A percentile compares a stretch with the other conserved stretches of the same genome.
phyloP scores from a whole-genome alignment of 1,139 yeast genomes.

The Saccharomyces pastorianus region DNA sequence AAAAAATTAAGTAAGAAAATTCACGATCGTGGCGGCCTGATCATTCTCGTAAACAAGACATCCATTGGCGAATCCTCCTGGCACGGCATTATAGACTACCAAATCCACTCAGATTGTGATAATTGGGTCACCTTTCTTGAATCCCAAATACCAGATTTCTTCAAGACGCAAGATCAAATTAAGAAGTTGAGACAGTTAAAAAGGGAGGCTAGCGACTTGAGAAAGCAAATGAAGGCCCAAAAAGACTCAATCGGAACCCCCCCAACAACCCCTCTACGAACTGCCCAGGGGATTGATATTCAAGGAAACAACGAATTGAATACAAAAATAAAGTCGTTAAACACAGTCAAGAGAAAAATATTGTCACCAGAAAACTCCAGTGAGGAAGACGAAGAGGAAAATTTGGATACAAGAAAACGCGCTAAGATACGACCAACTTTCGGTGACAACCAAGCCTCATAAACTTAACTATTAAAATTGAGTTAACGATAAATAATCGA shows the following conservation, averaged over 20 bases:
- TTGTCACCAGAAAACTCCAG: conserved; percentile 5
- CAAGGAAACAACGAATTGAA: neutral
- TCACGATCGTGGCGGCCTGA: conserved; percentile 54
- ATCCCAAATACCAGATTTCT: conserved; percentile 27
- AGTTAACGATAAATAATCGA: neutral
- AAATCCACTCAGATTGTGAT: conserved; percentile 72
- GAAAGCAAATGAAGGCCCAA: conserved; percentile 18
- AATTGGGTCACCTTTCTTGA: conserved; percentile 46
- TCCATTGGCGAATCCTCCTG: conserved; percentile 45
- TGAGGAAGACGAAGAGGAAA: conserved; percentile 3
- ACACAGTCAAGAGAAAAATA: conserved; percentile 2
- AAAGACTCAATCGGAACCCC: conserved; percentile 15
- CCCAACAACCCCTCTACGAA: conserved; percentile 18
- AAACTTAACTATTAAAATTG: neutral
- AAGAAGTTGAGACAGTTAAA: conserved; percentile 24
- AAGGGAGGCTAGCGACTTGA: conserved; percentile 29
- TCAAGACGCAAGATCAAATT: conserved; percentile 27
- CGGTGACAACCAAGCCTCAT: neutral
- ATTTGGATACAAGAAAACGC: neutral
- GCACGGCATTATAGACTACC: conserved; percentile 47
- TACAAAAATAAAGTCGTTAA: neutral
- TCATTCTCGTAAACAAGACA: conserved; percentile 47
- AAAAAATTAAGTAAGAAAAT: conserved; percentile 59
- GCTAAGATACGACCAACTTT: neutral
- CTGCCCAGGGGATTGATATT: no score